Evolutionary conservation across 306 rosid species (phyloP).

Genomic region (Corylus americana): DNA sequence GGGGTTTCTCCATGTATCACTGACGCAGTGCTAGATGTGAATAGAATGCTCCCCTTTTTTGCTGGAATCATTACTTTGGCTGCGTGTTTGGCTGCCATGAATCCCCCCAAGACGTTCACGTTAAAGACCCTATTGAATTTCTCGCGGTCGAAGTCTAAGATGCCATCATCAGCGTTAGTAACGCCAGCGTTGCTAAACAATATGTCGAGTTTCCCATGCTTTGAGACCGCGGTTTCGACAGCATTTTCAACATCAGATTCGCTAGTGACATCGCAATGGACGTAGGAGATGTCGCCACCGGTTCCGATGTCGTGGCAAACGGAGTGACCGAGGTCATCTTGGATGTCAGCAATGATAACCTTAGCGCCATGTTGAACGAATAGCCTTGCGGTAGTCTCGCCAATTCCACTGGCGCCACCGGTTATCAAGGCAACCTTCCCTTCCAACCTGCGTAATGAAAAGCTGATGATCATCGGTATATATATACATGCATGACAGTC

Average conservation of each 20-base stretch:
- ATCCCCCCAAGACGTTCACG: constrained; percentile 60
- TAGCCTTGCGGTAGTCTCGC: constrained; percentile 58
- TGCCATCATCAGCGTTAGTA: constrained; percentile 10
- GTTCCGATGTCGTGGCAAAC: constrained; percentile 42
- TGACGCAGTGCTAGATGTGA: constrained; percentile 57
- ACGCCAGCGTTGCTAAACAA: constrained; percentile 76
- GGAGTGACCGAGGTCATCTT: constrained; percentile 55
- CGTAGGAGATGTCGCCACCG: constrained; percentile 22
- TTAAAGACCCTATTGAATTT: constrained; percentile 54
- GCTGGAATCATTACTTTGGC: constrained; percentile 61
- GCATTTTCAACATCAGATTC: constrained; percentile 49
- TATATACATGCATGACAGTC: too few relatives aligned
- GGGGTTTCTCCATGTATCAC: constrained; percentile 36
- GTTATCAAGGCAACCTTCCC: constrained; percentile 79
- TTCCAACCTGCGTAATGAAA: constrained; percentile 41
- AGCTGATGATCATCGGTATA: too few relatives aligned
- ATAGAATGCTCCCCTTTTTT: constrained; percentile 51
- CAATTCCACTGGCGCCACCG: constrained; percentile 77
- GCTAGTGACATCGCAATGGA: constrained; percentile 60
- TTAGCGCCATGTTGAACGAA: constrained; percentile 63
- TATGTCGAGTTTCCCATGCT: constrained; percentile 59
- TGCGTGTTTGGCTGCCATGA: constrained; percentile 71
- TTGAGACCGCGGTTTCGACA: constrained; percentile 50
- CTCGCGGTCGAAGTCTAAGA: constrained; percentile 18
- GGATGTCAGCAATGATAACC: constrained; percentile 64